Conservation (phyloP, 2,329 filamentous ascomycete species). For the Arthrobotrys pseudoclavata region DNA sequence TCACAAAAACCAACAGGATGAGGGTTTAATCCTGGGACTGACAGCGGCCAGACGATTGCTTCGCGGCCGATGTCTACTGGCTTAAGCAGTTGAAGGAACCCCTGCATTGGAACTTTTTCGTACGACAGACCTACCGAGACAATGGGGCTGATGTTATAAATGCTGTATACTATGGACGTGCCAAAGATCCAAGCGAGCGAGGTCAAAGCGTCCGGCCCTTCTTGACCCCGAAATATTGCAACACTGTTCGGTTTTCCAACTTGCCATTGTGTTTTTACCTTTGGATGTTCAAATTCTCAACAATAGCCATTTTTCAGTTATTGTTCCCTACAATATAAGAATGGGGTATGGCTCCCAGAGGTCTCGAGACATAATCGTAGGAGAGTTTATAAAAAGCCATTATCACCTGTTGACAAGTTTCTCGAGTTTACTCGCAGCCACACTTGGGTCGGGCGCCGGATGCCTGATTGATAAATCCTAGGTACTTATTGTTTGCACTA, state of each 20-base stretch:
- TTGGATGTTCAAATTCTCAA: not conserved
- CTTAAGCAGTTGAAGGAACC: not conserved
- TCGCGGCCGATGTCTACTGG: not conserved
- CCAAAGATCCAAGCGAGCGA: not conserved
- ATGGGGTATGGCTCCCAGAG: not conserved
- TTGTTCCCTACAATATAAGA: constrained; percentile 8
- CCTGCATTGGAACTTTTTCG: not conserved
- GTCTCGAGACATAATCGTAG: not conserved
- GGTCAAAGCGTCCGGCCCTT: constrained; percentile 1
- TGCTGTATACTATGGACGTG: not conserved
- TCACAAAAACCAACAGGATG: constrained; percentile 9
- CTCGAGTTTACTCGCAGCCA: not conserved
- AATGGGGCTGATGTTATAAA: constrained; percentile 16
- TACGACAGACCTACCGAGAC: not conserved
- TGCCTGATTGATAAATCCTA: not conserved
- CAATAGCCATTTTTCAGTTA: not conserved
- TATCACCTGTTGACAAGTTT: not conserved
- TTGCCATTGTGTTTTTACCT: constrained; percentile 4
- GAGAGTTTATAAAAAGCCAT: not conserved
- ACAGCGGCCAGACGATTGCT: not conserved
- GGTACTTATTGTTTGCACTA: not conserved
- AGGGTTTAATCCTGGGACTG: not conserved
- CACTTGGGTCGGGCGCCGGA: not conserved
- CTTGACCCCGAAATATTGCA: constrained; percentile 12
- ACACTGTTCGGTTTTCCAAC: not conserved